A percentile compares a stretch with the other conserved stretches of the same genome.
Evolutionary conservation across 371 early-diverging fungal genomes (phyloP).

Genomic region (Mortierella sp.): DNA sequence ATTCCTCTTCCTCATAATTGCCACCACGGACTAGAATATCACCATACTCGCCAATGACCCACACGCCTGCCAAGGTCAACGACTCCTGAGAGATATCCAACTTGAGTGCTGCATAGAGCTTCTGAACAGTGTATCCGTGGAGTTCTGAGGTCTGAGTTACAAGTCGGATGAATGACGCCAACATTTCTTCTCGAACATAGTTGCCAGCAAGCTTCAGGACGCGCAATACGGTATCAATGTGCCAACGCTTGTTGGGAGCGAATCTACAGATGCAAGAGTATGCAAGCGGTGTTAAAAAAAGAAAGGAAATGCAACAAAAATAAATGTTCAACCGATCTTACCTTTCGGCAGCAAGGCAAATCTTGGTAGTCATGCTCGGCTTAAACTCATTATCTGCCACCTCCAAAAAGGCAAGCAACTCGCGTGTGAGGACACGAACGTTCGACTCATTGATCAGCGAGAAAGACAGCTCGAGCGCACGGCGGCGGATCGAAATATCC

Average conservation of each 20-base stretch:
- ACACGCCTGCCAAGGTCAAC: conserved; percentile 90
- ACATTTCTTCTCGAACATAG: conserved; percentile 77
- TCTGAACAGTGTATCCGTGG: conserved; percentile 87
- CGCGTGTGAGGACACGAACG: conserved; percentile 93
- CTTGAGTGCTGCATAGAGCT: conserved; percentile 84
- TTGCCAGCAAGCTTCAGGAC: conserved; percentile 86
- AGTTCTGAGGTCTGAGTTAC: conserved; percentile 82
- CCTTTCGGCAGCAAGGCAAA: conserved; percentile 89
- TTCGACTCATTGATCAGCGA: conserved; percentile 92
- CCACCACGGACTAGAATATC: conserved; percentile 82
- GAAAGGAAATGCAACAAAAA: neutral
- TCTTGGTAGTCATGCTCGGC: conserved; percentile 87
- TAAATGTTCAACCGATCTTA: conserved; percentile 39
- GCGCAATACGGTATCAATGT: conserved; percentile 93
- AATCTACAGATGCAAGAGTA: conserved; percentile 55
- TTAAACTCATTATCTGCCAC: conserved; percentile 92
- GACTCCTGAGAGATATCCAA: conserved; percentile 88
- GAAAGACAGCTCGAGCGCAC: conserved; percentile 96
- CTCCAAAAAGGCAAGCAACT: conserved; percentile 92
- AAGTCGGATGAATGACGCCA: conserved; percentile 74
- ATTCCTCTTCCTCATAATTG: conserved; percentile 76
- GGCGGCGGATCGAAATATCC: conserved; percentile 96
- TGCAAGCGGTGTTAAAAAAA: neutral
- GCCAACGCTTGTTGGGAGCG: conserved; percentile 95
- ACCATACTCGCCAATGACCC: conserved; percentile 97